These are phyloP conservation scores for Chaetomiaceae sp. DNA, from an alignment of 2,329 filamentous ascomycete species.

Conservation along the genomic window DNA sequence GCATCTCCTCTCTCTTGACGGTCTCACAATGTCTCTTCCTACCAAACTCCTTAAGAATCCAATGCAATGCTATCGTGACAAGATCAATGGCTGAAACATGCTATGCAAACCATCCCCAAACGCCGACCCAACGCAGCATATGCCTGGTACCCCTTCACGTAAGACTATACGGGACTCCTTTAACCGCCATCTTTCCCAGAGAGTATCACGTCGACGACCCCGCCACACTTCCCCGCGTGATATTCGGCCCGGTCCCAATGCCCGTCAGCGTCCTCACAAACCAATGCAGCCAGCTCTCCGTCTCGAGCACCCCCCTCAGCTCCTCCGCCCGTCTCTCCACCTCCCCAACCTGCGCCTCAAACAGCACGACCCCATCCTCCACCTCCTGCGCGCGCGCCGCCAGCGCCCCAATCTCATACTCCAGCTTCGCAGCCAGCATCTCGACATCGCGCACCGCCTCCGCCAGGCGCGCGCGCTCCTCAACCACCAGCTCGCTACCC, in stretches of 20 bases:
- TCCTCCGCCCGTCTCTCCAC: conserved; percentile 60
- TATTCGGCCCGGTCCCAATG: conserved; percentile 54
- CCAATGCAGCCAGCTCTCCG: conserved; percentile 60
- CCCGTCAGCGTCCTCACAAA: conserved; percentile 55
- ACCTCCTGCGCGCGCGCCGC: conserved; percentile 77
- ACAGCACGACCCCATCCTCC: conserved; percentile 72
- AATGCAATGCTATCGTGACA: background rate
- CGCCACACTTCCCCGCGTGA: conserved; percentile 34
- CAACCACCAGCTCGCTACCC: conserved; percentile 61
- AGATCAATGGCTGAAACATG: background rate
- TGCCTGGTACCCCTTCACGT: too few relatives aligned
- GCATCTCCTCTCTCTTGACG: conserved; percentile 5
- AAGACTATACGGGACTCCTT: too few relatives aligned
- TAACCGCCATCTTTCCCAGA: too few relatives aligned
- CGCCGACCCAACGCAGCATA: too few relatives aligned
- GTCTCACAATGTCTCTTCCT: background rate
- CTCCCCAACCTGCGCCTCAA: conserved; percentile 70
- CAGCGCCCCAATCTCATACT: conserved; percentile 85
- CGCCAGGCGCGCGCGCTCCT: conserved; percentile 61
- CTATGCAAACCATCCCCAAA: background rate
- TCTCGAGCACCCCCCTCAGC: conserved; percentile 56
- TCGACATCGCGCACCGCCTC: conserved; percentile 76
- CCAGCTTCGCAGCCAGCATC: conserved; percentile 72
- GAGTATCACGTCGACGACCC: too few relatives aligned
- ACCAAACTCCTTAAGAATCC: background rate